A percentile compares a stretch with the other conserved stretches of the same genome.
phyloP scores from a whole-genome alignment of 257 asterid genomes.

The Jacaranda mimosifolia region DNA sequence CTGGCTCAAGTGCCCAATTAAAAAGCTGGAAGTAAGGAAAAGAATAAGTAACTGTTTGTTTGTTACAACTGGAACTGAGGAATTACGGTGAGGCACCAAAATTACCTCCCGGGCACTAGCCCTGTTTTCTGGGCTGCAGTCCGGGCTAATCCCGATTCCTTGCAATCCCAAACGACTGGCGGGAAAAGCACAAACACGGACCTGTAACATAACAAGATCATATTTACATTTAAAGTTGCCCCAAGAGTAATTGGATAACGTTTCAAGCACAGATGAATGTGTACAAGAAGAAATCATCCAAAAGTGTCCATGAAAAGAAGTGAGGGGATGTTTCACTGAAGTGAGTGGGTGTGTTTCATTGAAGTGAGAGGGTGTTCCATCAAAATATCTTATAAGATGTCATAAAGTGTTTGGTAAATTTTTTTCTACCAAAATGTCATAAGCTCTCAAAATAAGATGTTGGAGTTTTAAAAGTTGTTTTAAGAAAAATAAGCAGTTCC shows the following conservation, averaged over 20 bases:
- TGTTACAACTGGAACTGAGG: not conserved
- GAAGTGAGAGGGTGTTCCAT: not conserved
- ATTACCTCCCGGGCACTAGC: conserved; percentile 85
- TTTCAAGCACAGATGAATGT: not conserved
- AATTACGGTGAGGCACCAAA: not conserved
- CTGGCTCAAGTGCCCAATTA: conserved; percentile 99
- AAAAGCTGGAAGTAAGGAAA: conserved; percentile 61
- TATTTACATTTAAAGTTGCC: not conserved
- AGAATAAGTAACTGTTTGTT: not conserved
- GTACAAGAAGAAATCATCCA: not conserved
- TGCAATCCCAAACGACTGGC: conserved; percentile 71
- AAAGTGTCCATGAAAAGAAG: not conserved
- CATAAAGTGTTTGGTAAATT: too few species aligned
- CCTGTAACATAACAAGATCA: conserved; percentile 51
- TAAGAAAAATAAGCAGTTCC: too few species aligned
- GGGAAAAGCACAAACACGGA: conserved; percentile 95
- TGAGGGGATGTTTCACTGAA: too few species aligned
- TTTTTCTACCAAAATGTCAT: too few species aligned
- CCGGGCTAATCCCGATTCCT: conserved; percentile 95
- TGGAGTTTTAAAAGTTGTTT: too few species aligned
- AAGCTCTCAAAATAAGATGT: too few species aligned
- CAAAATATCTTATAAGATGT: too few species aligned
- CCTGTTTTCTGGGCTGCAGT: conserved; percentile 87
- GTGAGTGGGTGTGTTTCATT: too few species aligned
- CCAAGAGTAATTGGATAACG: not conserved